phyloP scores from a whole-genome alignment of 1,284 basidiomycete genomes.

The Somion occarium region DNA sequence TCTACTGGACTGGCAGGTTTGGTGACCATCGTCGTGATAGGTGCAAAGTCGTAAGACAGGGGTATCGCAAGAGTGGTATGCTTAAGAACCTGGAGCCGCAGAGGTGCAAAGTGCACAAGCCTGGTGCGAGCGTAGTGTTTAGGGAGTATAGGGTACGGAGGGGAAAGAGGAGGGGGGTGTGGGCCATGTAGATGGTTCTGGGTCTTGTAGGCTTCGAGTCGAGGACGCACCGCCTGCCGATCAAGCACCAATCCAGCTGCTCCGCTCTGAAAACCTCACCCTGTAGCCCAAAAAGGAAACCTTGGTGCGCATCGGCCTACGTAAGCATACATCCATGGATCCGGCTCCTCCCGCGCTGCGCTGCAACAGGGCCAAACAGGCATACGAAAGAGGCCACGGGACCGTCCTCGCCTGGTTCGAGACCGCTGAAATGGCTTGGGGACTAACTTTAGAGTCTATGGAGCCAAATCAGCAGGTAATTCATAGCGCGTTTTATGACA shows the following conservation, averaged over 20 bases:
- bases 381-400: neutral
- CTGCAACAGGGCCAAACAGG: constrained; percentile 1
- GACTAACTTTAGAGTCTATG: neutral
- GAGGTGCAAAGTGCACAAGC: neutral
- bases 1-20: neutral
- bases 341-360: neutral
- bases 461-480: neutral
- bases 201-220: neutral
- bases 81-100: neutral
- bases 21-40: neutral
- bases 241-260: neutral
- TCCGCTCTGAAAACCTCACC: neutral
- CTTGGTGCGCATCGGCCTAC: neutral
- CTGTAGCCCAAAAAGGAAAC: constrained; percentile 4
- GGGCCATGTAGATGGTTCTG: neutral
- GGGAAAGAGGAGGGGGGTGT: neutral
- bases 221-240: constrained; percentile 2
- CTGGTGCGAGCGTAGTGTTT: neutral
- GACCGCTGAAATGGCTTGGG: neutral
- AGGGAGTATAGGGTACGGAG: neutral
- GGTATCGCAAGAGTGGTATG: neutral
- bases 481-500: neutral
- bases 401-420: neutral
- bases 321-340: neutral
- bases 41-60: neutral